These are phyloP conservation scores for Pseudogymnoascus sp. DNA, from an alignment of 2,329 filamentous ascomycete species.

Conservation along the genomic window DNA sequence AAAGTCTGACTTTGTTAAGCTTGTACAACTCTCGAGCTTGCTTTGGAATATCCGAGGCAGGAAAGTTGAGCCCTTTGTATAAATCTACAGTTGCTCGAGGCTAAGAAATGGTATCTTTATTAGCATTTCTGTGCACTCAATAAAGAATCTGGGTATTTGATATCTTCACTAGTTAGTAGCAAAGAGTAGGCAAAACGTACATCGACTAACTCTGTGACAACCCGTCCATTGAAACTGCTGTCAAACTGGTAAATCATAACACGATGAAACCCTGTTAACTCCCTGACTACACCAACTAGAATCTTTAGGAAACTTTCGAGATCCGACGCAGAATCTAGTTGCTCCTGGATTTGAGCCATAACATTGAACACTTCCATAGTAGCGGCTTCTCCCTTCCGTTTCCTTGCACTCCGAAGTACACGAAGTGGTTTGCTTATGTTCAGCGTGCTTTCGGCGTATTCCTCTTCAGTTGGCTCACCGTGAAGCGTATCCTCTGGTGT, in stretches of 20 bases:
- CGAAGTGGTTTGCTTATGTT: constrained; percentile 70
- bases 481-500: constrained; percentile 66
- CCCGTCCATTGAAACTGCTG: constrained; percentile 69
- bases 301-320: constrained; percentile 72
- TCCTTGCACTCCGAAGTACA: constrained; percentile 66
- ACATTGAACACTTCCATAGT: constrained; percentile 89
- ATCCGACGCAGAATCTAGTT: constrained; percentile 63
- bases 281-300: constrained; percentile 77
- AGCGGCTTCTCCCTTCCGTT: constrained; percentile 67
- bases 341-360: constrained; percentile 85
- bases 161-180: too few relatives aligned
- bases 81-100: constrained; percentile 71
- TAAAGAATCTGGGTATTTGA: too few relatives aligned
- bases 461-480: constrained; percentile 64
- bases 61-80: constrained; percentile 82
- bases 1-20: constrained; percentile 77
- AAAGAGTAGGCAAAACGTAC: too few relatives aligned
- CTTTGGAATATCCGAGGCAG: constrained; percentile 76
- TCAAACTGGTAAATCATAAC: constrained; percentile 95
- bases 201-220: constrained; percentile 82
- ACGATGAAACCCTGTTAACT: constrained; percentile 82
- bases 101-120: too few relatives aligned
- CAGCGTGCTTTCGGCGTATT: constrained; percentile 67
- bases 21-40: constrained; percentile 86
- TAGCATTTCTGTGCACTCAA: too few relatives aligned